Evolutionary conservation across 2,329 filamentous ascomycete species (phyloP), one percentile per base, ranked within the genome.

Genomic region (Monosporascus cannonballus): DNA sequence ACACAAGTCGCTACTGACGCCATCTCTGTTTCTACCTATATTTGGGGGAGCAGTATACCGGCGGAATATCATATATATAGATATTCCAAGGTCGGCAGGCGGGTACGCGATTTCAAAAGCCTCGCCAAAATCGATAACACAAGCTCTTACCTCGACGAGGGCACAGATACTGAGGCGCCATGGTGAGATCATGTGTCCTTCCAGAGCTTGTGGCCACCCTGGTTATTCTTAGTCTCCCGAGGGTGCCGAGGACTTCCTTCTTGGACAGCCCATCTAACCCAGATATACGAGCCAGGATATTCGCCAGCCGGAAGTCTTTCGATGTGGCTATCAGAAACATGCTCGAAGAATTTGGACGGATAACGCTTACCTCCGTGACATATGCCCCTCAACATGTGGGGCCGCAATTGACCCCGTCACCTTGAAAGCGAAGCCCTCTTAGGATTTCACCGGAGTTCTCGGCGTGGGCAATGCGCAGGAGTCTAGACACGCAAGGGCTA

Each of bases 281-380:
- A 1, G 48, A 9, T 1, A 67, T 42, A 7, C 54, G 60, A 2
- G 59, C 42, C 17, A 68, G 49, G 9, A 69, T 64, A 24, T 69
- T 69, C 0, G 61, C 52, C 0, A 65, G 61, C 0, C 62, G 58
- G 20, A 69, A 62, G 30, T 69, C 65, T 64, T 24, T 15, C 24
- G 17, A 9, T 2, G 7, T 42, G 24, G 11, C 41, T 50, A 24
- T 50, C 38, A 38, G 38, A n/a, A n/a, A 18, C 18, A 30, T 18
- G 15, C 8, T 24, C 18, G 3, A 27, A 27, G 11, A 11, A 14
- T 17, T 8, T 38, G 25, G 11, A 20, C 27, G 9, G 14, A 41
- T n/a, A 22, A 18, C 22, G 58, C 62, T 49, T 48, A 65, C 67
- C 68, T 49, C 67, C 67, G 6, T 70, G 66, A 2, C 66, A 67